Evolutionary conservation across 352 stramenopile genomes (phyloP).

Genomic region (Peronospora destructor): DNA sequence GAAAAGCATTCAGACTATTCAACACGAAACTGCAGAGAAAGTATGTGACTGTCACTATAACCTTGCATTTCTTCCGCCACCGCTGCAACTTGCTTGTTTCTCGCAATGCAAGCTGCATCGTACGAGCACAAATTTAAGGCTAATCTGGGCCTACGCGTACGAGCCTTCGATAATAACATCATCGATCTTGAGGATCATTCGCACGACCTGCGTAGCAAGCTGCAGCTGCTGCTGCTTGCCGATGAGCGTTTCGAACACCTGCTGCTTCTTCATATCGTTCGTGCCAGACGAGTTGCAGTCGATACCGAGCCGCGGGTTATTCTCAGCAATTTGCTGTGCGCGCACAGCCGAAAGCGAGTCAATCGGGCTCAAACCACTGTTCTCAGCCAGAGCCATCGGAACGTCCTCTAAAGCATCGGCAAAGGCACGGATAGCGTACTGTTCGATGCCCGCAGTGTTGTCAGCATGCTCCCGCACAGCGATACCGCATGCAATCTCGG

Average conservation of each 20-base stretch:
- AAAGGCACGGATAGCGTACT: slow-evolving; percentile 99
- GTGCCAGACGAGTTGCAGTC: slow-evolving; percentile 92
- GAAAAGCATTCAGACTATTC: too few species aligned
- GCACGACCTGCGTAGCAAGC: slow-evolving; percentile 98
- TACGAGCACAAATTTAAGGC: slow-evolving; percentile 13
- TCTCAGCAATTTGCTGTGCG: slow-evolving; percentile 89
- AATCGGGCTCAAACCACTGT: slow-evolving; percentile 96
- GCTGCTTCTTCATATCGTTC: slow-evolving; percentile 97
- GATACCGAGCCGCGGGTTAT: slow-evolving; percentile 94
- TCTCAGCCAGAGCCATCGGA: slow-evolving; percentile 98
- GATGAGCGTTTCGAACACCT: slow-evolving; percentile 99
- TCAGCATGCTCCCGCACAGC: slow-evolving; percentile 87
- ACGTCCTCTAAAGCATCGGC: slow-evolving; percentile 98
- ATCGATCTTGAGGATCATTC: slow-evolving; percentile 99
- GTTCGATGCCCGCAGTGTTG: slow-evolving; percentile 75
- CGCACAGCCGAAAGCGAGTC: slow-evolving; percentile 97
- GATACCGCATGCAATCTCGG: slow-evolving; percentile 97
- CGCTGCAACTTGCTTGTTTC: too few species aligned
- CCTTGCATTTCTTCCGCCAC: too few species aligned
- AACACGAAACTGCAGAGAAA: too few species aligned
- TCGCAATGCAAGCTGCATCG: too few species aligned
- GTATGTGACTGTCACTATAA: too few species aligned
- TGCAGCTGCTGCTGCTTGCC: slow-evolving; percentile 99
- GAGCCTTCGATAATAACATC: slow-evolving; percentile 96
- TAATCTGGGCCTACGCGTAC: slow-evolving; percentile 63